Evolutionary conservation across 169 alveolate species (phyloP).

Genomic region (Eimeria brunetti): DNA sequence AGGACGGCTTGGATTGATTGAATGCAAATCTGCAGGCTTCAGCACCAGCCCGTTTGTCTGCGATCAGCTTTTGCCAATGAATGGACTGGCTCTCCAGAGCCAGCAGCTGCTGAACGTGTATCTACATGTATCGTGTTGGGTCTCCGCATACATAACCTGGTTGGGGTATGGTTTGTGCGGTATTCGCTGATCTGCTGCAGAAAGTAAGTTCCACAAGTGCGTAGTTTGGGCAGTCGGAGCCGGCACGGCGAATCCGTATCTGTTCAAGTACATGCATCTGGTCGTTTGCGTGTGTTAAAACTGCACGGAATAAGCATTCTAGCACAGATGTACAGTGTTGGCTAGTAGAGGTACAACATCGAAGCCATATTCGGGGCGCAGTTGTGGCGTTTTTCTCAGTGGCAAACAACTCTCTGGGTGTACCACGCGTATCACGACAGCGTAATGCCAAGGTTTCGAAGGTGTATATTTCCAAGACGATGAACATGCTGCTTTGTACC

Average conservation of each 20-base stretch:
- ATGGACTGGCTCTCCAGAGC: neutral
- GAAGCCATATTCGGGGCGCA: no score
- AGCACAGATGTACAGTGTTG: no score
- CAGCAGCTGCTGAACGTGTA: neutral
- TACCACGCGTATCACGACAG: no score
- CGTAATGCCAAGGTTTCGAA: no score
- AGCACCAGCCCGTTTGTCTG: neutral
- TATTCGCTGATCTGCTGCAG: neutral
- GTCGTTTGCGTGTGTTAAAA: neutral
- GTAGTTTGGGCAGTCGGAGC: neutral
- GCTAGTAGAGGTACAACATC: no score
- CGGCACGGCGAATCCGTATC: neutral
- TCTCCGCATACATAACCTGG: no score
- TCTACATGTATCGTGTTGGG: neutral
- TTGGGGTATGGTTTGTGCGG: neutral
- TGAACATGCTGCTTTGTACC: no score
- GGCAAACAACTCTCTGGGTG: no score
- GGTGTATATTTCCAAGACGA: no score
- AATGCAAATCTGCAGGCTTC: neutral
- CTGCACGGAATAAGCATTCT: neutral
- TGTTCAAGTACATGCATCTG: neutral
- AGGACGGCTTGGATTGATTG: neutral
- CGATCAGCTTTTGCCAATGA: no score
- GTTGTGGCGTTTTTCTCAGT: no score
- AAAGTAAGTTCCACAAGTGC: neutral